A percentile compares a stretch with the other conserved stretches of the same genome.
phyloP scores from a whole-genome alignment of 768 basidiomycete genomes.

The Suillus discolor region DNA sequence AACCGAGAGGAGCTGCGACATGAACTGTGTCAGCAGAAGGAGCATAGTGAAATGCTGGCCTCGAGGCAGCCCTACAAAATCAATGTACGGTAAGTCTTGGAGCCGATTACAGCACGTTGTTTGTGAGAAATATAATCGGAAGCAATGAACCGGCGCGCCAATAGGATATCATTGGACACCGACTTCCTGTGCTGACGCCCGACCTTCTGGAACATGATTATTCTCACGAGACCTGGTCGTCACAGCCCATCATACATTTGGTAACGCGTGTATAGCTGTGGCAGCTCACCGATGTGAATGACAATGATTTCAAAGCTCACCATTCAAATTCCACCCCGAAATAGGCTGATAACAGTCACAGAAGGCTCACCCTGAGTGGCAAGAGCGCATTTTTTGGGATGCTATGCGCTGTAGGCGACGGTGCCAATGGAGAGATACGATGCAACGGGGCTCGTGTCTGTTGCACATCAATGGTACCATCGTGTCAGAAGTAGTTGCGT shows the following conservation, averaged over 20 bases:
- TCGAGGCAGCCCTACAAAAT: background rate
- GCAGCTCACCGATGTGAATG: background rate
- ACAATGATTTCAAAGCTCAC: background rate
- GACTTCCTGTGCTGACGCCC: background rate
- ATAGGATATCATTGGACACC: background rate
- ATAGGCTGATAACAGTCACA: conserved; percentile 71
- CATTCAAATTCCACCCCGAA: conserved; percentile 49
- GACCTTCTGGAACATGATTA: background rate
- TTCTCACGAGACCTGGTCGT: background rate
- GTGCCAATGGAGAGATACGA: conserved; percentile 67
- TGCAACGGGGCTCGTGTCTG: conserved; percentile 78
- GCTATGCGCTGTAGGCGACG: conserved; percentile 79
- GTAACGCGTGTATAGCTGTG: background rate
- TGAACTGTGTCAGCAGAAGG: conserved; percentile 33
- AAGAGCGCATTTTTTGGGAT: conserved; percentile 75
- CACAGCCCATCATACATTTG: background rate
- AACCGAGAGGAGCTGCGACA: conserved; percentile 30
- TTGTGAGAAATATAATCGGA: background rate
- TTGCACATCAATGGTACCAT: conserved; percentile 56
- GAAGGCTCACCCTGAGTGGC: conserved; percentile 68
- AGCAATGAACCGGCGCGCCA: background rate
- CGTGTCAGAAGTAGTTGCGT: conserved; percentile 6
- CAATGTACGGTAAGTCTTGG: background rate
- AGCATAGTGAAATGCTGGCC: conserved; percentile 24
- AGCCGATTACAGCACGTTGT: background rate